Evolutionary conservation across 306 rosid genomes (phyloP).

Genomic region (Acacia acuminata): DNA sequence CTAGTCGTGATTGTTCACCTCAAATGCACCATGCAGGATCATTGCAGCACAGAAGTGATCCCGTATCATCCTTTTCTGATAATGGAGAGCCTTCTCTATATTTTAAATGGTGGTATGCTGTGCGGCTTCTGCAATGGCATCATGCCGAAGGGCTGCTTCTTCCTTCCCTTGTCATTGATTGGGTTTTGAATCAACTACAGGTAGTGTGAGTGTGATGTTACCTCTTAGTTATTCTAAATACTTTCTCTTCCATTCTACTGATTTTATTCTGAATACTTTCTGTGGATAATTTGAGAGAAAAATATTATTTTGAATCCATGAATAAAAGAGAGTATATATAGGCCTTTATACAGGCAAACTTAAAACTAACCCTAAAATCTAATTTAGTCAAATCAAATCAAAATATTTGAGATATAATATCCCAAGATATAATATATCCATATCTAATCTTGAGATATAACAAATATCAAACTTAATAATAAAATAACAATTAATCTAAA

Average conservation of each 20-base stretch:
- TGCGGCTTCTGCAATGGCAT: constrained; percentile 92
- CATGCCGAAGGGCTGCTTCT: constrained; percentile 84
- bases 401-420: no score
- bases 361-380: no score
- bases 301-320: no score
- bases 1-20: constrained; percentile 61
- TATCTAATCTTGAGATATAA: no score
- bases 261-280: not conserved
- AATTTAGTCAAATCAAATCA: no score
- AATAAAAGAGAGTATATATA: no score
- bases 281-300: no score
- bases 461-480: no score
- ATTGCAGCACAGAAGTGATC: constrained; percentile 58
- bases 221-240: not conserved
- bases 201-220: constrained; percentile 35
- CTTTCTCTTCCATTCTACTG: not conserved
- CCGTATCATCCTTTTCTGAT: constrained; percentile 50
- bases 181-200: constrained; percentile 93
- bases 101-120: constrained; percentile 93
- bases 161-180: constrained; percentile 86
- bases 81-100: constrained; percentile 81
- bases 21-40: constrained; percentile 65
- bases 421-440: no score
- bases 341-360: no score
- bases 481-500: no score